Evolutionary conservation across 208 protist genomes (phyloP).

Genomic region (Wallacemonas sp.): DNA sequence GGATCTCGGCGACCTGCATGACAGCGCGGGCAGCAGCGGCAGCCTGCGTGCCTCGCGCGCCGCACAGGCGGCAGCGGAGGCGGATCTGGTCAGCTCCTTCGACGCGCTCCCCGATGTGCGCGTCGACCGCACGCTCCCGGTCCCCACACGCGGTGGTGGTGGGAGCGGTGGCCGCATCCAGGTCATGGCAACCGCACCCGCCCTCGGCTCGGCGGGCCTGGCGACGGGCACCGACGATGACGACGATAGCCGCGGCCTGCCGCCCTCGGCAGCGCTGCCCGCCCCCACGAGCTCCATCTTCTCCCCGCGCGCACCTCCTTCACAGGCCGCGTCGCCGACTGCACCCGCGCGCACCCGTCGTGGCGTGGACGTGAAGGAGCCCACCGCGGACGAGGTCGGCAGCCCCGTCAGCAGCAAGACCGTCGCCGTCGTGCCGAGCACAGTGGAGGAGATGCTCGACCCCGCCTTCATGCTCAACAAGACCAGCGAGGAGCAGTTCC

Average conservation of each 20-base stretch:
- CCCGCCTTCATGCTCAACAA: constrained; percentile 33
- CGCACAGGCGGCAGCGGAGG: no score
- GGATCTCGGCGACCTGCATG: background rate
- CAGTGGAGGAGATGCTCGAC: constrained; percentile 33
- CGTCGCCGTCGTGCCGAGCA: constrained; percentile 15
- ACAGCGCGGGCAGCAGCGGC: background rate
- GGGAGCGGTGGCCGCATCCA: background rate
- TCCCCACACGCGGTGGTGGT: background rate
- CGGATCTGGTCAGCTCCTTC: background rate
- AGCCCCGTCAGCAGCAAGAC: background rate
- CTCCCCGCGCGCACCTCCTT: constrained; percentile 18
- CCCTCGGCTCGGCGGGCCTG: background rate
- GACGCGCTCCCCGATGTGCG: background rate
- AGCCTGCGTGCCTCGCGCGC: background rate
- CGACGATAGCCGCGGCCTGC: no score
- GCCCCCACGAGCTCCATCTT: constrained; percentile 11
- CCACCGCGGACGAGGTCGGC: background rate
- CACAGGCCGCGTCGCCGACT: constrained; percentile 1
- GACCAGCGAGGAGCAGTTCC: constrained; percentile 66
- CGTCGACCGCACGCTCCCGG: background rate
- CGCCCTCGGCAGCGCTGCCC: background rate
- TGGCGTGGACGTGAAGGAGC: constrained; percentile 17
- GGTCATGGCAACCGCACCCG: constrained; percentile 7
- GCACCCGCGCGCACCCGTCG: constrained; percentile 7
- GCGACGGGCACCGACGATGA: background rate